Conservation (phyloP, 148 eudicot genomes). For the Limonium bicolor region DNA sequence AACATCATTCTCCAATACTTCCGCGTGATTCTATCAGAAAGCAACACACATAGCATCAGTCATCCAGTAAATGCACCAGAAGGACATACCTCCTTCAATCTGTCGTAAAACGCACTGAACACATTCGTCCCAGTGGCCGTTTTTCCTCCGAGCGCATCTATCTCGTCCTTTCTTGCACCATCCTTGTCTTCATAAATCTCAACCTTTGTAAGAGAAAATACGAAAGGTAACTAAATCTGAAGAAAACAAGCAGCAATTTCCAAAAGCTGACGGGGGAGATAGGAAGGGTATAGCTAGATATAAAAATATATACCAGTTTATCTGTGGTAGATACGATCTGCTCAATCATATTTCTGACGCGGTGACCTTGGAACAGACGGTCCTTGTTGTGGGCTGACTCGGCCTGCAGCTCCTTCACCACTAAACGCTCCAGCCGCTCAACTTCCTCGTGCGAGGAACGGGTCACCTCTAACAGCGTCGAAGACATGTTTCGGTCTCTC, state of each 20-base stretch:
- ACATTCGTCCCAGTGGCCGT: conserved; percentile 73
- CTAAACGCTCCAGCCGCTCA: conserved; percentile 69
- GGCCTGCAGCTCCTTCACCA: conserved; percentile 65
- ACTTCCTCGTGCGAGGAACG: conserved; percentile 85
- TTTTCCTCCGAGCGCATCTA: conserved; percentile 96
- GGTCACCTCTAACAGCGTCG: conserved; percentile 82
- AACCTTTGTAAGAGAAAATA: conserved; percentile 23
- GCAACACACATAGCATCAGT: too few species aligned
- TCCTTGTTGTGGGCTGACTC: conserved; percentile 59
- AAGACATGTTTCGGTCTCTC: conserved; percentile 48
- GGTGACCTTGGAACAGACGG: conserved; percentile 75
- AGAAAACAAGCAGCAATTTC: too few species aligned
- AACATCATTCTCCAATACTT: too few species aligned
- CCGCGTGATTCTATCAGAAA: too few species aligned
- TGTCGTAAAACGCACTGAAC: conserved; percentile 87
- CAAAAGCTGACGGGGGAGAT: neutral
- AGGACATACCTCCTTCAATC: conserved; percentile 68
- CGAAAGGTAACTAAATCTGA: too few species aligned
- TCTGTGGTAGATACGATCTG: conserved; percentile 47
- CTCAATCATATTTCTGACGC: conserved; percentile 72
- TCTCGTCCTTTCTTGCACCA: conserved; percentile 84
- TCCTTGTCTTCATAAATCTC: conserved; percentile 85
- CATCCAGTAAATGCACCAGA: too few species aligned
- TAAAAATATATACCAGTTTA: conserved; percentile 44
- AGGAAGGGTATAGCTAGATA: neutral